Evolutionary conservation across 2,329 filamentous ascomycete genomes (phyloP).

Genomic region (Phyllosticta citribraziliensis): DNA sequence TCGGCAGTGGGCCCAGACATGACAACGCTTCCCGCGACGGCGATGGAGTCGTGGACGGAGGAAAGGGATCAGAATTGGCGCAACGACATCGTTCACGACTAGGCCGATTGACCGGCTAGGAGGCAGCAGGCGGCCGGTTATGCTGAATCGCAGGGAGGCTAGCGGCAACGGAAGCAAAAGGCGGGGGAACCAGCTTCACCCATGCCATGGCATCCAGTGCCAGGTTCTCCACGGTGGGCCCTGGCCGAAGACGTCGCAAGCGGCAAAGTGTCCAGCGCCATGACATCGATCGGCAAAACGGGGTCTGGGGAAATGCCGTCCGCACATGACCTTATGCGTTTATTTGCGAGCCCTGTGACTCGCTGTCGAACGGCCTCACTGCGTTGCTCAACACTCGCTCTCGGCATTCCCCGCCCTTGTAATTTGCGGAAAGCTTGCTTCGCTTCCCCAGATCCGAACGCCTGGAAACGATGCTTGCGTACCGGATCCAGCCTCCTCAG

Average conservation of each 20-base stretch:
- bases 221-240: not conserved
- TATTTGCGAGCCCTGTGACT: not conserved
- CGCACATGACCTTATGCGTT: not conserved
- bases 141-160: not conserved
- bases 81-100: not conserved
- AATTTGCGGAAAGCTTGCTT: not conserved
- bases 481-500: not conserved
- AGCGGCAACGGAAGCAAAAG: not conserved
- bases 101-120: too few relatives aligned
- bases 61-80: not conserved
- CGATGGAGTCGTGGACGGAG: not conserved
- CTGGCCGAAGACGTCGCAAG: not conserved
- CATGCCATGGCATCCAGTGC: not conserved
- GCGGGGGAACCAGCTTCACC: not conserved
- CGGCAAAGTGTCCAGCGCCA: not conserved
- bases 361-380: not conserved
- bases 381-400: not conserved
- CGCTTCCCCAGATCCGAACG: not conserved
- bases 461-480: not conserved
- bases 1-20: not conserved
- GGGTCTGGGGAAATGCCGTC: not conserved
- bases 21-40: not conserved
- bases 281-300: not conserved
- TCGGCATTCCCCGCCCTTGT: not conserved
- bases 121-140: not conserved